Evolutionary conservation across 2,329 filamentous ascomycete species (phyloP).

Genomic region (Fusarium tricinctum): DNA sequence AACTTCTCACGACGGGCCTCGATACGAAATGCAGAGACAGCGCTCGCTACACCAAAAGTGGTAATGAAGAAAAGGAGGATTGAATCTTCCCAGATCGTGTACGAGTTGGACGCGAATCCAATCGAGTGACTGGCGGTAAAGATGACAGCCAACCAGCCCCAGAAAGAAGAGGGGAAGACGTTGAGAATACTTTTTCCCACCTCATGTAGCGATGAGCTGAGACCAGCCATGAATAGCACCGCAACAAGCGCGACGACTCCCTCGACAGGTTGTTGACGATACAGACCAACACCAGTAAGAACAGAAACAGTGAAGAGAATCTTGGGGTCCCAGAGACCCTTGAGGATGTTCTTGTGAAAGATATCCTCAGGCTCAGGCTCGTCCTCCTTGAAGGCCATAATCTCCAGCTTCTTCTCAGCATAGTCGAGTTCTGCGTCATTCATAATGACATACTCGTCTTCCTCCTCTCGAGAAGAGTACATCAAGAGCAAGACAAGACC

Average conservation of each 20-base stretch:
- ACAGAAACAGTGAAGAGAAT: slow-evolving; percentile 52
- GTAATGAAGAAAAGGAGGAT: slow-evolving; percentile 92
- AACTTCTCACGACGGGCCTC: slow-evolving; percentile 75
- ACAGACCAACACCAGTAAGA: slow-evolving; percentile 51
- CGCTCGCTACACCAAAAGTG: slow-evolving; percentile 85
- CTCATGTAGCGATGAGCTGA: slow-evolving; percentile 59
- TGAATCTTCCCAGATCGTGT: slow-evolving; percentile 98
- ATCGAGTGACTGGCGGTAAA: slow-evolving; percentile 90
- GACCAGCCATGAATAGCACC: slow-evolving; percentile 58
- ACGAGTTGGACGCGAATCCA: slow-evolving; percentile 97
- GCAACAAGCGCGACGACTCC: slow-evolving; percentile 58
- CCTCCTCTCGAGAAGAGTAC: slow-evolving; percentile 74
- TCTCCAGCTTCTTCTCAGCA: slow-evolving; percentile 70
- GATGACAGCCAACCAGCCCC: slow-evolving; percentile 87
- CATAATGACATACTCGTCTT: slow-evolving; percentile 67
- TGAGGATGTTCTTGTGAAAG: slow-evolving; percentile 53
- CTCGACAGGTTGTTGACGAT: slow-evolving; percentile 53
- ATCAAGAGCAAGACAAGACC: slow-evolving; percentile 78
- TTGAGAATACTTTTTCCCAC: slow-evolving; percentile 62
- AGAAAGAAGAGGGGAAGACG: slow-evolving; percentile 79
- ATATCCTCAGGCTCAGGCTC: slow-evolving; percentile 59
- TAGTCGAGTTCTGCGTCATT: slow-evolving; percentile 71
- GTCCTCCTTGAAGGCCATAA: slow-evolving; percentile 57
- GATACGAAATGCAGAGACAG: slow-evolving; percentile 81
- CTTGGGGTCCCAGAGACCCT: slow-evolving; percentile 55